Evolutionary conservation across 805 yeast genomes (phyloP), one percentile per base, ranked within the genome.

Genomic region (Saccharomycopsis amapae): DNA sequence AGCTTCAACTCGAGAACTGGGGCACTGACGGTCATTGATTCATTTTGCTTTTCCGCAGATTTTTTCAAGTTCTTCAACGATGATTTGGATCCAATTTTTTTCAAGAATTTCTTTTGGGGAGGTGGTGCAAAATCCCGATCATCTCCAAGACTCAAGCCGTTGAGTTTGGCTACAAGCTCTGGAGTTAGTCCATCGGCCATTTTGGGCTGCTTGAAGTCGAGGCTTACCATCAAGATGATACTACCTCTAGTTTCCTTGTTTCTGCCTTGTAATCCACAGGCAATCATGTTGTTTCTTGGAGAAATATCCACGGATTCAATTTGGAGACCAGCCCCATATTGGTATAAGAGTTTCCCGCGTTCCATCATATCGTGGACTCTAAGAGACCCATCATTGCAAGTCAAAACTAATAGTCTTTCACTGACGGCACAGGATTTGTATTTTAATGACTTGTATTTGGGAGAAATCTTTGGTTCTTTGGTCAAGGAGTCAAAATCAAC

Each of bases 221-320:
- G 36, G 19, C 26, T 40, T n/a, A 48, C 36, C 5, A 48, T 24
- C 13, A 48, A 30, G 49, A 48, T 45, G 38, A 44, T 48, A 25
- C 40, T 37, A 3, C 51, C 51, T 9, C 44, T 26, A 20, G 51
- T 48, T 32, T 48, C 38, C 18, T 30, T 69, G 58, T 85, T 94
- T 48, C 79, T 75, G 0, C 95, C 90, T 0, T 89, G 83, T 22
- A 89, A 78, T 1, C 95, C 93, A 52, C 86, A 75, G 3, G 90
- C 93, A 10, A 88, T 67, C 20, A 79, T 64, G 17, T 72, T 65
- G 23, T 83, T 86, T 52, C 73, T 68, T 0, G 78, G 75, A 5
- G 90, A 75, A 1, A 87, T 67, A 25, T 85, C 81, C 38, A 86
- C 69, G 56, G 95, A 86, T 42, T 94, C 63, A 32, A 89, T 81